A percentile compares a stretch with the other conserved stretches of the same genome.
These are phyloP conservation scores for Xylaria grammica DNA, from an alignment of 495 filamentous ascomycete genomes.

Conservation along the genomic window DNA sequence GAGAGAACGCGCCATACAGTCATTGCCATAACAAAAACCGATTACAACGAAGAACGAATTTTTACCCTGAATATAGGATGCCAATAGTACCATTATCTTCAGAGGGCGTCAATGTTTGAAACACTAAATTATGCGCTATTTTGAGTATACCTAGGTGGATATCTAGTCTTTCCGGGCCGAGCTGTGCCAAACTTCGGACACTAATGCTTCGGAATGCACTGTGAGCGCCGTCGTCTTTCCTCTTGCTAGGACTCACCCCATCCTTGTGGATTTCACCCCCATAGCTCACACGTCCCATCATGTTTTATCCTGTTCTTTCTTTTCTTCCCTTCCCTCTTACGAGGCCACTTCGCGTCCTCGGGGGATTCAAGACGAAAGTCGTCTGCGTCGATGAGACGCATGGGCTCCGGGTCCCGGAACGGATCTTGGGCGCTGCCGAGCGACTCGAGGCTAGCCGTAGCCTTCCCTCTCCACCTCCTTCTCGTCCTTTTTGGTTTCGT, in stretches of 20 bases:
- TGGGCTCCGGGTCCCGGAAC: conserved; percentile 19
- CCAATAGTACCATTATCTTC: too few species aligned
- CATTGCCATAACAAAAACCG: too few species aligned
- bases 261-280: not conserved
- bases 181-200: not conserved
- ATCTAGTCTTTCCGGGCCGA: not conserved
- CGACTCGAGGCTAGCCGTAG: not conserved
- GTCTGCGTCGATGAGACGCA: conserved; percentile 13
- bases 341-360: not conserved
- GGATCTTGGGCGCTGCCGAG: conserved; percentile 9
- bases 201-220: not conserved
- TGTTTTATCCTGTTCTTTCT: not conserved
- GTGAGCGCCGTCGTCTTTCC: not conserved
- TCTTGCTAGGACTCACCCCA: not conserved
- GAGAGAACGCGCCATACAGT: too few species aligned
- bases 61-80: too few species aligned
- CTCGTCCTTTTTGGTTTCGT: not conserved
- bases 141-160: not conserved
- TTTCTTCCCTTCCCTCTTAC: too few species aligned
- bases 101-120: too few species aligned
- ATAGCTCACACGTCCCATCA: not conserved
- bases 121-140: too few species aligned
- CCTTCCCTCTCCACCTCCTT: not conserved
- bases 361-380: conserved; percentile 6
- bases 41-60: too few species aligned